Evolutionary conservation across 2,329 filamentous ascomycete species (phyloP), one percentile per base, ranked within the genome.

Genomic region (Penicillium crustosum): DNA sequence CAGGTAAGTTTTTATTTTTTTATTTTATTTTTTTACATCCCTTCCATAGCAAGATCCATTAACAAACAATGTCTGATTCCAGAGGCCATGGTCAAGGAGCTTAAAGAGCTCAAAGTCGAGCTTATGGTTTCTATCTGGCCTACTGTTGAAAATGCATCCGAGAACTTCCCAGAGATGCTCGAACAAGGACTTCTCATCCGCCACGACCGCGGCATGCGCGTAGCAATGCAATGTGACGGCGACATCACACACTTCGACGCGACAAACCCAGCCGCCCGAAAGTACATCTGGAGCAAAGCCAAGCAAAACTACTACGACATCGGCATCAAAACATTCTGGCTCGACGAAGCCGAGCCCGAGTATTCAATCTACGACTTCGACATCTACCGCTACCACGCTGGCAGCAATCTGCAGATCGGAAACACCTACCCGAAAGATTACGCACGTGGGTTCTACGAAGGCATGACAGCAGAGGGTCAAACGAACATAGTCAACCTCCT

Each of bases 71-170:
- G 10, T 21, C 8, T 6, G 2, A 36, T 15, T 12, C 6, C 1
- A 76, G 84, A 84, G 45, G 83, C 83, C 4, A 89, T 89, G 86
- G 77, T 88, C 23, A 74, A 77, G 39, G 86, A 89, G 68, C 77
- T 89, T 1, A 77, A 82, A 42, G 76, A 79, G 0, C 70, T 89
- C 58, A 77, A 79, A 0, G 81, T 89, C 45, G 85, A 89, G 65
- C 77, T 88, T 3, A 89, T 89, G 85, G 84, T 89, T 0, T 88
- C 85, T 0, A 82, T 89, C 62, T 89, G 87, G 86, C 86, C 86
- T 0, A 88, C 85, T 0, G 85, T 89, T 1, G 84, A 88, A 53
- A 79, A 77, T 13, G 66, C 70, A 2, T 85, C 82, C 0, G 82
- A 85, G 42, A 87, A 87, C 67, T 88, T 82, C 65, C 64, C 78